phyloP scores from a whole-genome alignment of 2,329 filamentous ascomycete genomes.

The Geosmithia flava region DNA sequence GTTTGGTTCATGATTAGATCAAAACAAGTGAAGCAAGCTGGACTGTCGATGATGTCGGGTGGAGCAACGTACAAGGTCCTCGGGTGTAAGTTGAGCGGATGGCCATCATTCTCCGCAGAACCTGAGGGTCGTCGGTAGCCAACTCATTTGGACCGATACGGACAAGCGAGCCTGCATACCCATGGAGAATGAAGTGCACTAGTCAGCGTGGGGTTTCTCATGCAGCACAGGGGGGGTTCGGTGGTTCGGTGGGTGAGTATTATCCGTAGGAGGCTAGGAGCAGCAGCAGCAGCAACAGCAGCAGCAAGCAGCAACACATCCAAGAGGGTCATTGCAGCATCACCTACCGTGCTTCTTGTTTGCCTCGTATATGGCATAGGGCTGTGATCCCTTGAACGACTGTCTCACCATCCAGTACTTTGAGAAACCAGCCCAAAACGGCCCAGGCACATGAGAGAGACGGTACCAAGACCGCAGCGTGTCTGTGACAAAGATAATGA shows the following conservation, averaged over 20 bases:
- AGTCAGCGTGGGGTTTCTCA: not conserved
- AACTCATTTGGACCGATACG: conserved; percentile 22
- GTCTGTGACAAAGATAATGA: conserved; percentile 5
- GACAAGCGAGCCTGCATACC: conserved; percentile 15
- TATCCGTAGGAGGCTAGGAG: too few species aligned
- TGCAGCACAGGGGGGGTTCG: not conserved
- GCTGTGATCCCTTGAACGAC: conserved; percentile 12
- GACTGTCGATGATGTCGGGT: not conserved
- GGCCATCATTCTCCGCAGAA: conserved; percentile 18
- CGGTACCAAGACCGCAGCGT: conserved; percentile 13
- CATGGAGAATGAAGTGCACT: not conserved
- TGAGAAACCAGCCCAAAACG: conserved; percentile 17
- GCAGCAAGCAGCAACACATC: too few species aligned
- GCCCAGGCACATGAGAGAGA: conserved; percentile 20
- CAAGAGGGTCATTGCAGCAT: too few species aligned
- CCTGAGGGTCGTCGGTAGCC: conserved; percentile 19
- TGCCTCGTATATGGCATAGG: conserved; percentile 10
- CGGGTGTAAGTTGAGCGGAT: conserved; percentile 16
- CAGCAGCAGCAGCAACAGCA: too few species aligned
- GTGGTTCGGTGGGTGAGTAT: too few species aligned
- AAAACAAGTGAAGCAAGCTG: not conserved
- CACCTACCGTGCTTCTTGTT: conserved; percentile 14
- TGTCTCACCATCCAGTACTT: conserved; percentile 17
- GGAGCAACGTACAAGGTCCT: conserved; percentile 11
- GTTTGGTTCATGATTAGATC: not conserved